Conservation (phyloP, 2,329 filamentous ascomycete genomes). For the Trichoderma asperellum region DNA sequence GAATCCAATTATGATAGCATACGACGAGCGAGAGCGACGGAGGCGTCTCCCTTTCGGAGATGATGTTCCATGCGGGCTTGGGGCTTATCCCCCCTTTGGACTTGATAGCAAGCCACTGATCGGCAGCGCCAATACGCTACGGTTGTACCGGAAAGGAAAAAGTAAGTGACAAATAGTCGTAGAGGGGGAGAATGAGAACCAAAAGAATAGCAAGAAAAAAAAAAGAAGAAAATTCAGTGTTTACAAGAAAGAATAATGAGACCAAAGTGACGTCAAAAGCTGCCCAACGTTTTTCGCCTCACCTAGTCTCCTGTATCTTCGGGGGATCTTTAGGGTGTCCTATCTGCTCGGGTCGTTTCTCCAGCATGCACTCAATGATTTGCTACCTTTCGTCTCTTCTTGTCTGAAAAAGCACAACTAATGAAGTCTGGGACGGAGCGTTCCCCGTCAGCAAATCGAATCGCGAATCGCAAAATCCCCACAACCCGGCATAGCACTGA, state of each 20-base stretch:
- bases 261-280: slow-evolving; percentile 19
- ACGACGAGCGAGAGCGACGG: background rate
- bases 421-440: no score
- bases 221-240: background rate
- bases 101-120: slow-evolving; percentile 11
- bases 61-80: background rate
- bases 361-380: background rate
- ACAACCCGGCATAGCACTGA: background rate
- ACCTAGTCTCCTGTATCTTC: no score
- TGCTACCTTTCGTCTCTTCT: background rate
- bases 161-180: background rate
- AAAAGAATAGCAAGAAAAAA: no score
- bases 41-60: background rate
- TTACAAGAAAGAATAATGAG: background rate
- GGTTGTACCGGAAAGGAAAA: background rate
- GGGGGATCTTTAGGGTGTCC: no score
- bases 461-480: background rate
- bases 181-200: background rate
- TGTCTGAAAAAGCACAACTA: background rate
- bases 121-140: background rate
- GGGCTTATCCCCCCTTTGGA: slow-evolving; percentile 13
- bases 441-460: background rate
- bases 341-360: background rate
- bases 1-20: background rate
- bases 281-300: background rate